Evolutionary conservation across 1,284 basidiomycete species (phyloP).

Genomic region (Rhodofomes roseus): DNA sequence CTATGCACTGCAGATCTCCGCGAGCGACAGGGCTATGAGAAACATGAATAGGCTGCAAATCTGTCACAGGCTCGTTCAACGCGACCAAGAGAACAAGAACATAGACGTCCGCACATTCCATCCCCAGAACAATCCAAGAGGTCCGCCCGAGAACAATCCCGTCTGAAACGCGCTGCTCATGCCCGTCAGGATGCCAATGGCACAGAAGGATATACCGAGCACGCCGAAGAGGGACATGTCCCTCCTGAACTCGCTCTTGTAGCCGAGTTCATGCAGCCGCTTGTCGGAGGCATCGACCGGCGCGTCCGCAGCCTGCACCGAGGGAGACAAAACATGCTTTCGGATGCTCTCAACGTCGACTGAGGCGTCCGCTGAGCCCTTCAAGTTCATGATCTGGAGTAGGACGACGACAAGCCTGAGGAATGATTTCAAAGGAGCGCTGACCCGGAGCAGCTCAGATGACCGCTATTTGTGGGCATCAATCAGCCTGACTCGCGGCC

Average conservation of each 20-base stretch:
- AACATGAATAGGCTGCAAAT: slow-evolving; percentile 61
- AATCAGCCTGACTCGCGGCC: too few relatives aligned
- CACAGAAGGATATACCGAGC: slow-evolving; percentile 58
- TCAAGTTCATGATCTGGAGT: too few relatives aligned
- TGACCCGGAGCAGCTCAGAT: too few relatives aligned
- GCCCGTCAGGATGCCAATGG: slow-evolving; percentile 57
- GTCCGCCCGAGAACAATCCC: slow-evolving; percentile 55
- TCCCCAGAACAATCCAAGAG: slow-evolving; percentile 59
- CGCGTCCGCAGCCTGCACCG: background rate
- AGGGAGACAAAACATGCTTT: slow-evolving; percentile 1
- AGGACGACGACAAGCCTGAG: too few relatives aligned
- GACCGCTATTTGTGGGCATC: too few relatives aligned
- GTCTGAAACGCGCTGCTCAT: slow-evolving; percentile 57
- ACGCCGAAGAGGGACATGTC: slow-evolving; percentile 61
- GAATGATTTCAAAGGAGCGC: too few relatives aligned
- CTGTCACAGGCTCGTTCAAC: slow-evolving; percentile 22
- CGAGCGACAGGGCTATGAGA: slow-evolving; percentile 51
- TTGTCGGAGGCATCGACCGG: slow-evolving; percentile 33
- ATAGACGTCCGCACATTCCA: slow-evolving; percentile 47
- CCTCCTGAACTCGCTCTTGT: slow-evolving; percentile 49
- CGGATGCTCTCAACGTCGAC: slow-evolving; percentile 14
- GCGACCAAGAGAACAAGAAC: background rate
- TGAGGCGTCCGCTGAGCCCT: background rate
- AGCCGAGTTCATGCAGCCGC: slow-evolving; percentile 50
- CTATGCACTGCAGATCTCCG: slow-evolving; percentile 61